These are phyloP conservation scores for Aristolochia contorta DNA, from an alignment of 164 flowering plant species.

Conservation along the genomic window DNA sequence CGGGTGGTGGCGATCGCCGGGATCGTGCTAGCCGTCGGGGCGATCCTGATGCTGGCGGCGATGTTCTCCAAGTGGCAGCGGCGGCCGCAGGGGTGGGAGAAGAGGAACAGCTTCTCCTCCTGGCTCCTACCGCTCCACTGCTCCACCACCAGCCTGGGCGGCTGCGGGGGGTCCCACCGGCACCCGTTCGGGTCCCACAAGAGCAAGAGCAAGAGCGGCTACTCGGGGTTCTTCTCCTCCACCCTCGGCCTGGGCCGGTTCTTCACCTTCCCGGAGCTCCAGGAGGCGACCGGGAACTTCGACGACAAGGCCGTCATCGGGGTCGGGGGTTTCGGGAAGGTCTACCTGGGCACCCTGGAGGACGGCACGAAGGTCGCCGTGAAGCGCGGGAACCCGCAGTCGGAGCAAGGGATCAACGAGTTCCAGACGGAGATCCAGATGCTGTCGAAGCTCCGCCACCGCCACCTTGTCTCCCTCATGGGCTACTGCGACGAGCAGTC, in stretches of 20 bases:
- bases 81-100: constrained; percentile 36
- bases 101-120: constrained; percentile 22
- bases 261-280: constrained; percentile 53
- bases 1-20: constrained; percentile 34
- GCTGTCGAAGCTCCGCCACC: constrained; percentile 81
- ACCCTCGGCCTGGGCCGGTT: constrained; percentile 41
- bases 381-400: constrained; percentile 60
- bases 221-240: constrained; percentile 29
- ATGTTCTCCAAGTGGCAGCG: constrained; percentile 32
- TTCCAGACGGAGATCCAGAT: constrained; percentile 77
- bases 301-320: constrained; percentile 72
- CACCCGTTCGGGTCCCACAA: constrained; percentile 25
- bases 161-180: constrained; percentile 10
- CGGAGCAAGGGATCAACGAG: constrained; percentile 79
- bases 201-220: constrained; percentile 34
- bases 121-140: constrained; percentile 26
- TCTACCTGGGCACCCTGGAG: constrained; percentile 53
- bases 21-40: constrained; percentile 32
- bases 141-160: constrained; percentile 8
- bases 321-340: constrained; percentile 95
- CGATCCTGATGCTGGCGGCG: constrained; percentile 27
- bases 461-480: constrained; percentile 74
- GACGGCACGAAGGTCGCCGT: constrained; percentile 69
- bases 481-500: constrained; percentile 77
- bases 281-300: constrained; percentile 54